Base-by-base conservation (phyloP, 2,329 filamentous ascomycete genomes). In the Fusarium sp. region DNA sequence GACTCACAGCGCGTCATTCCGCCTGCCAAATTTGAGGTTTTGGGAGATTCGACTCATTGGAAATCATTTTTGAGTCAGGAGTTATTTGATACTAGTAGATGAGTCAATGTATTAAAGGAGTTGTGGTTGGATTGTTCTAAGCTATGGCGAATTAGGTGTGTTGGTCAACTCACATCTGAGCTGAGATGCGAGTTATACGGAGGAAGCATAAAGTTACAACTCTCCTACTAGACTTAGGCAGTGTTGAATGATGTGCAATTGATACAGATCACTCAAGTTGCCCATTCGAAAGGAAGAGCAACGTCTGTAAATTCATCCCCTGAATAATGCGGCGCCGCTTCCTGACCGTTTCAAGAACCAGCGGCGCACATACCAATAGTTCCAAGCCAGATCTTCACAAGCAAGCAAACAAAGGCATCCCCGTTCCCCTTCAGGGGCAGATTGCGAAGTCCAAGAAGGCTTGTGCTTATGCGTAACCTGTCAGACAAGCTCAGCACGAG, bases 1-100 rank as follows among this genome's bases (percentile, higher is more conserved):
- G 73, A 75, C 67, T 75, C 73, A 75, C 68, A 45, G 35, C 20
- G 41, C 64, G 54, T 74, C 73, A 75, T 67, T 64, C 10, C 57
- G 24, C 60, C 16, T 71, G 43, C 52, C 27, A 45, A 35, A 60
- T 20, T 39, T 37, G 14, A 64, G 16, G 31, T 22, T 8, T 54
- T 56, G 20, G 14, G 24, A 14, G 24, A 6, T 22, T 43, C 7
- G 27, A 62, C 43, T 62, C 43, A 58, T 58, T 16, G 9, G 2
- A 31, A 48, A 35, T 41, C n/a, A 20, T 20, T 35, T 33, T 63
- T 72, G 72, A 75, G 43, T 74, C 72, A 75, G 61, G 35, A 41
- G 4, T 27, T 13, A 9, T 37, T 57, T 58, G 35, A 41, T 37
- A n/a, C 16, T 58, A 37, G n/a, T 20, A 37, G 16, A 58, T 45